Evolutionary conservation across 2,329 filamentous ascomycete species (phyloP).

Genomic region (Phialophora chinensis): DNA sequence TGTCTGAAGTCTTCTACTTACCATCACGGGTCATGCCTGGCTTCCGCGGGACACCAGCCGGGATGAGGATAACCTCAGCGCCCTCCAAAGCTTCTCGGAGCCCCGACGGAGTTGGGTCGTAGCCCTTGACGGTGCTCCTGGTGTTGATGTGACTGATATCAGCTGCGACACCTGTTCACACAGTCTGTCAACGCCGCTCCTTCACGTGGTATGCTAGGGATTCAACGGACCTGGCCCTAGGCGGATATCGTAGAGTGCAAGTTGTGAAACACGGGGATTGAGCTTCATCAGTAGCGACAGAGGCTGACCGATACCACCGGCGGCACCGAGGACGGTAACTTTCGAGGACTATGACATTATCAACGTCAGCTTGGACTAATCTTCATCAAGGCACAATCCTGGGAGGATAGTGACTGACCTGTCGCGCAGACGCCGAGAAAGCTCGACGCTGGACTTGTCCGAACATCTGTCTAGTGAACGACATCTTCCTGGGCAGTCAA

Average conservation of each 20-base stretch:
- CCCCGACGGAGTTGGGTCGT: slow-evolving; percentile 76
- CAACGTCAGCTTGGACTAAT: slow-evolving; percentile 15
- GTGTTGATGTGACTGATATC: slow-evolving; percentile 99
- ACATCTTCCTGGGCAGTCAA: slow-evolving; percentile 31
- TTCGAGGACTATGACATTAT: slow-evolving; percentile 79
- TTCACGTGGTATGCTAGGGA: slow-evolving; percentile 9
- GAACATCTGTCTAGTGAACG: slow-evolving; percentile 44
- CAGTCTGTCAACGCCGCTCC: slow-evolving; percentile 26
- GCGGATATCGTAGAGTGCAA: slow-evolving; percentile 97
- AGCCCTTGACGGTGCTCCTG: slow-evolving; percentile 91
- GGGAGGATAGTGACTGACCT: slow-evolving; percentile 61
- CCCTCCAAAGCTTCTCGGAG: slow-evolving; percentile 81
- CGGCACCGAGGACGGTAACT: slow-evolving; percentile 95
- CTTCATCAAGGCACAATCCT: slow-evolving; percentile 13
- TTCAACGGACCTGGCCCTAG: slow-evolving; percentile 79
- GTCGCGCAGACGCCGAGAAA: slow-evolving; percentile 78
- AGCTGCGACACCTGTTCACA: slow-evolving; percentile 81
- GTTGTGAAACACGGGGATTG: slow-evolving; percentile 90
- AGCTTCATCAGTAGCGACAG: slow-evolving; percentile 98
- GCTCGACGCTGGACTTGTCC: slow-evolving; percentile 72
- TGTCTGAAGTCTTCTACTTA: slow-evolving; percentile 48
- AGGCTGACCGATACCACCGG: slow-evolving; percentile 97
- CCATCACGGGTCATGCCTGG: slow-evolving; percentile 98
- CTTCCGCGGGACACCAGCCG: slow-evolving; percentile 97
- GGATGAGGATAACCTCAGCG: slow-evolving; percentile 94